Conservation (phyloP, 176 grass and related monocot genomes). For the Aegilops umbellulata region DNA sequence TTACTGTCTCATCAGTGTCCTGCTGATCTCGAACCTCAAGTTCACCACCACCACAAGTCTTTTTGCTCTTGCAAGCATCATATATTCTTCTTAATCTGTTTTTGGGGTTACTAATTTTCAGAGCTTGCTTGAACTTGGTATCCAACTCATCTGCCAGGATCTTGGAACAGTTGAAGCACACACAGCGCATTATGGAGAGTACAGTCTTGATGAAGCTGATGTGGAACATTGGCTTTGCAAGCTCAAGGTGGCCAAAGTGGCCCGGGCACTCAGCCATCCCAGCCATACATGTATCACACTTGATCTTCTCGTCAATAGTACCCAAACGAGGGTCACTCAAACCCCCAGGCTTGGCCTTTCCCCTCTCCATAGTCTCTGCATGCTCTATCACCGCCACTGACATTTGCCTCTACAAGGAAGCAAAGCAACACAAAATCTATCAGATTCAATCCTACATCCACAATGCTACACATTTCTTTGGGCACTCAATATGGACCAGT, state of each 20-base stretch:
- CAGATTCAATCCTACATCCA: background rate
- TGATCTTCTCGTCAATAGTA: slow-evolving; percentile 89
- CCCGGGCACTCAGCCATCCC: slow-evolving; percentile 94
- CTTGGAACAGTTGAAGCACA: slow-evolving; percentile 99
- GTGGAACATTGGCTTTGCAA: slow-evolving; percentile 98
- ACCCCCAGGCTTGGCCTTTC: slow-evolving; percentile 83
- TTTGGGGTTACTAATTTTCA: slow-evolving; percentile 93
- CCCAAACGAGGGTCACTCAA: slow-evolving; percentile 87
- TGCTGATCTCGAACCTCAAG: slow-evolving; percentile 78
- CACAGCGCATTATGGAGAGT: slow-evolving; percentile 92
- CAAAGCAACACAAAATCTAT: slow-evolving; percentile 14
- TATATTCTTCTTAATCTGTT: slow-evolving; percentile 93
- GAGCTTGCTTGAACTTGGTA: slow-evolving; percentile 88
- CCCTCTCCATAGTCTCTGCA: slow-evolving; percentile 93
- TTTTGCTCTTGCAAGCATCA: slow-evolving; percentile 98
- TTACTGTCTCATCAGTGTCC: slow-evolving; percentile 71
- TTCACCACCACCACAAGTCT: slow-evolving; percentile 83
- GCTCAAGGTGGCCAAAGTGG: slow-evolving; percentile 97
- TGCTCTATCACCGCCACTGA: slow-evolving; percentile 84
- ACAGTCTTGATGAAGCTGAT: slow-evolving; percentile 93
- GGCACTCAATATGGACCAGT: background rate
- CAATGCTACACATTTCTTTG: background rate
- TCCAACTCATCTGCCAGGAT: slow-evolving; percentile 95
- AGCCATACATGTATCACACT: slow-evolving; percentile 96
- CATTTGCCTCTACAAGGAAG: slow-evolving; percentile 86